Conservation (phyloP, 106 monocot species). For the Dioscorea zingiberensis region DNA sequence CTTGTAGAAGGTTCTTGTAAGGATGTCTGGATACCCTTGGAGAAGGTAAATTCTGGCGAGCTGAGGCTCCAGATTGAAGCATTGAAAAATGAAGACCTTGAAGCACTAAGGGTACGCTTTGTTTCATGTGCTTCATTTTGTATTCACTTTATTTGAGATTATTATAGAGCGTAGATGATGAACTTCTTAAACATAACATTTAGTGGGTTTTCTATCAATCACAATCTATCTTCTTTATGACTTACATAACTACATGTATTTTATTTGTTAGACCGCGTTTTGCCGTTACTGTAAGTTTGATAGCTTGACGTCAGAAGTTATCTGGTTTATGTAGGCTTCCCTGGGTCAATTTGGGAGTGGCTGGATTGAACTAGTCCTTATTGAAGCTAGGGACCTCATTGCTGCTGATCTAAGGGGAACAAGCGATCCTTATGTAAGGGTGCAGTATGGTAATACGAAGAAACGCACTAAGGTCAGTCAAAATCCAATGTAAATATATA, state of each 20-base stretch:
- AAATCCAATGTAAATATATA: too few species aligned
- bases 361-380: constrained; percentile 69
- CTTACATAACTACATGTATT: too few species aligned
- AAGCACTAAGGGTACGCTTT: constrained; percentile 27
- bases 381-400: constrained; percentile 91
- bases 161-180: too few species aligned
- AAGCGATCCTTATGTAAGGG: constrained; percentile 93
- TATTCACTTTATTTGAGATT: too few species aligned
- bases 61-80: constrained; percentile 73
- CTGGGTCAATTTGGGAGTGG: constrained; percentile 23
- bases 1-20: constrained; percentile 52
- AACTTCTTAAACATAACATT: too few species aligned
- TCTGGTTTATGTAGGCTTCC: constrained; percentile 25
- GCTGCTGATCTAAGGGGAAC: constrained; percentile 91
- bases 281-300: too few species aligned
- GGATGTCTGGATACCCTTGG: constrained; percentile 87
- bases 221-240: constrained; percentile 5
- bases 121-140: too few species aligned
- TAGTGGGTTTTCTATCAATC: too few species aligned
- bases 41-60: constrained; percentile 81
- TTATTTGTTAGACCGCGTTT: too few species aligned
- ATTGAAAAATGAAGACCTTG: constrained; percentile 41
- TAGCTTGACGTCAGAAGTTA: too few species aligned
- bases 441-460: constrained; percentile 87
- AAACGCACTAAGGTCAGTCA: constrained; percentile 82